Conservation (phyloP, 2,329 filamentous ascomycete genomes). For the Diplodia mutila region DNA sequence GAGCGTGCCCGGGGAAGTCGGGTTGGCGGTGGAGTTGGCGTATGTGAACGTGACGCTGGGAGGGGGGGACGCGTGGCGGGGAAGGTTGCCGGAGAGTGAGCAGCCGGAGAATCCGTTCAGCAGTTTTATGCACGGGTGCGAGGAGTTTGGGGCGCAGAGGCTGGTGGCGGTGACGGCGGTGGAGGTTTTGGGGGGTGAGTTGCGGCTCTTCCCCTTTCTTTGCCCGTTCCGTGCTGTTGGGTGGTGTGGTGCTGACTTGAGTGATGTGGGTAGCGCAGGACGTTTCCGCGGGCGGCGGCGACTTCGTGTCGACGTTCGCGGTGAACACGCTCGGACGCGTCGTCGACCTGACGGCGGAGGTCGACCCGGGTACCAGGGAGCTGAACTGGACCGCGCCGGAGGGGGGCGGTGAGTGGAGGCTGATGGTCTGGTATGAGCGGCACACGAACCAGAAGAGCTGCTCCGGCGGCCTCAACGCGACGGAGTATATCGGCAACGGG, state of each 20-base stretch:
- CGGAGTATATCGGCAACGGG: conserved; percentile 37
- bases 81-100: conserved; percentile 26
- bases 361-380: conserved; percentile 19
- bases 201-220: background rate
- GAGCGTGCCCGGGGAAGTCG: conserved; percentile 29
- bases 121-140: conserved; percentile 29
- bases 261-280: background rate
- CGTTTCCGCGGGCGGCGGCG: background rate
- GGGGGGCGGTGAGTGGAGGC: conserved; percentile 27
- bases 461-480: conserved; percentile 32
- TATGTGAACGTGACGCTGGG: conserved; percentile 28
- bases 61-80: conserved; percentile 23
- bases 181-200: background rate
- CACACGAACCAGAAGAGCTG: conserved; percentile 31
- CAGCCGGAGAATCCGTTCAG: conserved; percentile 23
- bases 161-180: conserved; percentile 29
- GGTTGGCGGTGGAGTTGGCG: conserved; percentile 30
- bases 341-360: conserved; percentile 29
- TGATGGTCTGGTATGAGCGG: conserved; percentile 31
- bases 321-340: background rate
- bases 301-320: background rate
- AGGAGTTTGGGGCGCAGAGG: conserved; percentile 30
- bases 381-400: conserved; percentile 30
- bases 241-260: background rate
- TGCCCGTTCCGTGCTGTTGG: background rate